phyloP scores from a whole-genome alignment of 202 grass and related monocot species.

The Eragrostis tef region DNA sequence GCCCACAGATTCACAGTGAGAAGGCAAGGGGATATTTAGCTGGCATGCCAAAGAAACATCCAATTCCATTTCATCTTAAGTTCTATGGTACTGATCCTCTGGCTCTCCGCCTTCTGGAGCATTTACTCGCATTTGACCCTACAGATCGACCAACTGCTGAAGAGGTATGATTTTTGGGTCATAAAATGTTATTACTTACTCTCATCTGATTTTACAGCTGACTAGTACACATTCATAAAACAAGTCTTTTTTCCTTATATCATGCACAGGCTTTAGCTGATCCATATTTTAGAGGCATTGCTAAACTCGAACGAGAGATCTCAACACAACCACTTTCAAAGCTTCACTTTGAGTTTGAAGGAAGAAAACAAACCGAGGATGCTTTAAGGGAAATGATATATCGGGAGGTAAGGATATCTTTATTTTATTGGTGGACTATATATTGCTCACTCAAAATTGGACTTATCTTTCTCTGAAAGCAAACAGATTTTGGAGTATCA shows the following conservation, averaged over 20 bases:
- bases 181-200: slow-evolving; percentile 27
- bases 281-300: slow-evolving; percentile 79
- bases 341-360: slow-evolving; percentile 91
- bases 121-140: slow-evolving; percentile 89
- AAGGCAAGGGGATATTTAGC: slow-evolving; percentile 74
- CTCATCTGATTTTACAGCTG: slow-evolving; percentile 14
- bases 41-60: slow-evolving; percentile 67
- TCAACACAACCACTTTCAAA: slow-evolving; percentile 73
- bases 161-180: slow-evolving; percentile 55
- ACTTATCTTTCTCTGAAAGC: slow-evolving; percentile 58
- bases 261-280: slow-evolving; percentile 78
- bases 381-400: slow-evolving; percentile 86
- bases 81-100: slow-evolving; percentile 73
- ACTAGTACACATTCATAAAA: not conserved
- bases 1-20: slow-evolving; percentile 75
- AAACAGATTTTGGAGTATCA: slow-evolving; percentile 99
- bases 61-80: slow-evolving; percentile 60
- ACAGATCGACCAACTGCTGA: slow-evolving; percentile 83
- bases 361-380: slow-evolving; percentile 80
- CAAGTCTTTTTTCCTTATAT: slow-evolving; percentile 15
- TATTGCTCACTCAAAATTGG: slow-evolving; percentile 17
- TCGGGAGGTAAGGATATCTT: slow-evolving; percentile 68
- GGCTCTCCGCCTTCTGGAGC: slow-evolving; percentile 74
- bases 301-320: slow-evolving; percentile 68
- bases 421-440: slow-evolving; percentile 28